Conservation (phyloP, 2,329 filamentous ascomycete genomes). For the Phyllachora maydis region DNA sequence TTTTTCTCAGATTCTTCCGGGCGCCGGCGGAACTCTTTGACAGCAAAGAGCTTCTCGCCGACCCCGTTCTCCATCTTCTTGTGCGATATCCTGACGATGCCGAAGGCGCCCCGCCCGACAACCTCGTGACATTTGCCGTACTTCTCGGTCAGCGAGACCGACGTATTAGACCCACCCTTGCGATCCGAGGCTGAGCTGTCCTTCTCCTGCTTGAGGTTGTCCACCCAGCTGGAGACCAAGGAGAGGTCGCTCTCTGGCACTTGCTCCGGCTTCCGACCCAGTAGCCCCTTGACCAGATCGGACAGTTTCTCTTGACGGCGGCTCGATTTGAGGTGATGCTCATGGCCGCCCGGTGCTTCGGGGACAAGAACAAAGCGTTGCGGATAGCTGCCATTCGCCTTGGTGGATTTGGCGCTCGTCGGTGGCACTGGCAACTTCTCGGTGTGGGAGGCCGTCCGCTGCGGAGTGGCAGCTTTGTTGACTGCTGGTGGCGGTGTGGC, state of each 20-base stretch:
- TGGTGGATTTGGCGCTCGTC: conserved; percentile 15
- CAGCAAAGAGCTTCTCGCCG: conserved; percentile 79
- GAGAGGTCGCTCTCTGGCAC: conserved; percentile 64
- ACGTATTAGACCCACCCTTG: conserved; percentile 53
- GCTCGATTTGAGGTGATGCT: conserved; percentile 74
- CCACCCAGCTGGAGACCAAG: conserved; percentile 88
- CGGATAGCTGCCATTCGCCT: conserved; percentile 8
- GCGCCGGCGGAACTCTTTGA: conserved; percentile 91
- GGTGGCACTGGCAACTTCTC: conserved; percentile 14
- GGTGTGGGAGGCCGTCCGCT: conserved; percentile 21
- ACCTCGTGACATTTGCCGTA: conserved; percentile 98
- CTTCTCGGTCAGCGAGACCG: conserved; percentile 74
- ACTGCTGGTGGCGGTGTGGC: conserved; percentile 13
- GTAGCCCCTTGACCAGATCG: conserved; percentile 72
- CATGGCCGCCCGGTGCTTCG: conserved; percentile 48
- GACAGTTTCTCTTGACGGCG: conserved; percentile 88
- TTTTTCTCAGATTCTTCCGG: conserved; percentile 92
- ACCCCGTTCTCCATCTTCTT: conserved; percentile 72
- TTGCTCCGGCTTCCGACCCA: conserved; percentile 67
- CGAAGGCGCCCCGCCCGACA: conserved; percentile 87
- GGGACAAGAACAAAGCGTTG: conserved; percentile 30
- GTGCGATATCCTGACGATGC: conserved; percentile 92
- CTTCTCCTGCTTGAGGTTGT: conserved; percentile 76
- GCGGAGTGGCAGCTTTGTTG: conserved; percentile 14
- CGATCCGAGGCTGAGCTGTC: conserved; percentile 57